Conservation (phyloP, 805 yeast species). For the Starmerella stellata region DNA sequence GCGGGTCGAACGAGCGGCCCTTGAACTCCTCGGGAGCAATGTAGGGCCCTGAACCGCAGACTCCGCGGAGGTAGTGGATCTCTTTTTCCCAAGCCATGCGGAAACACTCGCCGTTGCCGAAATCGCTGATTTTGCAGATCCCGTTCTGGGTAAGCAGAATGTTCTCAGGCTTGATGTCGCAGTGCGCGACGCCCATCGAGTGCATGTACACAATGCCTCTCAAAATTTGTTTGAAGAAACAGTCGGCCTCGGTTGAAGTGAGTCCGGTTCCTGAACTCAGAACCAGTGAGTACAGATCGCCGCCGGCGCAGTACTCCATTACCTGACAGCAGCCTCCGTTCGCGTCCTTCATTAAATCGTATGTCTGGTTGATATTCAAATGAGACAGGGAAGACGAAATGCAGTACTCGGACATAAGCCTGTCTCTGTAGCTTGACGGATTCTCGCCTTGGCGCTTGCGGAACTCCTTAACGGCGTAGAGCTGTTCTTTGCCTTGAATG, state of each 20-base stretch:
- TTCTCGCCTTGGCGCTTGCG: conserved; percentile 43
- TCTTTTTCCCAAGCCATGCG: conserved; percentile 76
- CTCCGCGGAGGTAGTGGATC: conserved; percentile 49
- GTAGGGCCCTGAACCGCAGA: conserved; percentile 77
- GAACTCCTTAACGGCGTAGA: conserved; percentile 65
- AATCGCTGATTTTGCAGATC: conserved; percentile 55
- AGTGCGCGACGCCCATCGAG: conserved; percentile 80
- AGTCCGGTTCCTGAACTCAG: conserved; percentile 36
- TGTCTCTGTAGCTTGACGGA: conserved; percentile 38
- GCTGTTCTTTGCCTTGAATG: conserved; percentile 26
- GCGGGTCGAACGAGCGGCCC: conserved; percentile 46
- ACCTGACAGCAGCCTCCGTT: conserved; percentile 64
- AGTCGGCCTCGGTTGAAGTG: conserved; percentile 58
- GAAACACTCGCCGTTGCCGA: conserved; percentile 82
- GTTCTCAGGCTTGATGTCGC: conserved; percentile 84
- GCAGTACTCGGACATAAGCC: conserved; percentile 81
- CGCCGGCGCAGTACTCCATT: conserved; percentile 90
- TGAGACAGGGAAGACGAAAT: conserved; percentile 61
- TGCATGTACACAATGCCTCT: conserved; percentile 76
- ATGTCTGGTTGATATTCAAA: conserved; percentile 57
- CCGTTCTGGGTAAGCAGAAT: conserved; percentile 51
- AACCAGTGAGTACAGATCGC: conserved; percentile 51
- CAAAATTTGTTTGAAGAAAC: conserved; percentile 72
- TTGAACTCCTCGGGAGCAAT: conserved; percentile 79
- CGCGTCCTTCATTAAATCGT: conserved; percentile 62